phyloP scores from a whole-genome alignment of 345 rosid species.

The Luvunga scandens region DNA sequence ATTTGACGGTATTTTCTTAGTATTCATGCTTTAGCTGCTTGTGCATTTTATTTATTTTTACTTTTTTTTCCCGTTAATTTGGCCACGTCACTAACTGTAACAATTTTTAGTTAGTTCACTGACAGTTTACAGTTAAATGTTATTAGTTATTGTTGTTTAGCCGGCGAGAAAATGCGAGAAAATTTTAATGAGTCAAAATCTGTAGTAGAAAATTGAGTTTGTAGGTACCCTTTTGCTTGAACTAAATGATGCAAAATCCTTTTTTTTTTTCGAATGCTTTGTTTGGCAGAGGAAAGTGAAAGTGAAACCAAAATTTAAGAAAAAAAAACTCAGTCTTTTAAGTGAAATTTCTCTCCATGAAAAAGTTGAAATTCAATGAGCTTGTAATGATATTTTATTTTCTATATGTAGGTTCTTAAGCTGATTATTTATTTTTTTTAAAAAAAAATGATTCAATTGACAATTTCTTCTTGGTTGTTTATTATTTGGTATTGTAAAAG shows the following conservation, averaged over 20 bases:
- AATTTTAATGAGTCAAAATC: neutral
- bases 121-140: neutral
- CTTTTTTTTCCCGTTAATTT: neutral
- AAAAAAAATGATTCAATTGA: neutral
- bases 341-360: too few species aligned
- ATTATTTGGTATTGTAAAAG: slow-evolving; percentile 17
- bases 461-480: neutral
- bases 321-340: neutral
- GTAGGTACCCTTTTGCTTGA: neutral
- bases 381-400: too few species aligned
- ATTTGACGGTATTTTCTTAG: neutral
- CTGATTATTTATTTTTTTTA: too few species aligned
- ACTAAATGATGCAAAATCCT: neutral
- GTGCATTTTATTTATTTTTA: neutral
- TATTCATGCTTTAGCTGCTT: slow-evolving; percentile 1
- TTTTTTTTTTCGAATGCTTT: neutral
- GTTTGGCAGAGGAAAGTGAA: slow-evolving; percentile 7
- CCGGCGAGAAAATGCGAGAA: neutral
- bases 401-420: too few species aligned
- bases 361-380: too few species aligned
- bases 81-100: neutral
- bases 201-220: neutral
- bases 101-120: neutral
- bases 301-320: neutral
- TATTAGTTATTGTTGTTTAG: neutral